These are phyloP conservation scores for Aspergillus kassunensis DNA, from an alignment of 495 filamentous ascomycete species.

Conservation along the genomic window DNA sequence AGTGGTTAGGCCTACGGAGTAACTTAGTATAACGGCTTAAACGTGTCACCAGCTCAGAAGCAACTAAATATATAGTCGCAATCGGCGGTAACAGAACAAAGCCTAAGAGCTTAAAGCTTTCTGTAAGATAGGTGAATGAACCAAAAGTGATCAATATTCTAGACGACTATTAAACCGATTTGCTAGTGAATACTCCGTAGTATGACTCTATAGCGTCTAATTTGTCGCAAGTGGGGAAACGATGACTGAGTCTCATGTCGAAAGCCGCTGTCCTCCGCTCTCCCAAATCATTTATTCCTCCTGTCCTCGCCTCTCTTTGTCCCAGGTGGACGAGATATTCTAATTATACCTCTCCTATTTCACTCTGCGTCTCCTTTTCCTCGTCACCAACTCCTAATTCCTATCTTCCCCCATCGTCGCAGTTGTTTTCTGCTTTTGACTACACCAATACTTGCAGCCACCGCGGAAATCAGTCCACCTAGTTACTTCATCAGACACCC, in stretches of 20 bases:
- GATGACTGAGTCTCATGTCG: neutral
- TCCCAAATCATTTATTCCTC: neutral
- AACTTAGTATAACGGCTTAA: no score
- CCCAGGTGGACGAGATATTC: conserved; percentile 6
- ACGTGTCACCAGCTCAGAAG: no score
- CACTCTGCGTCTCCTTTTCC: neutral
- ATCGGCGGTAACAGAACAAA: no score
- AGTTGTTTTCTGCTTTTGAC: neutral
- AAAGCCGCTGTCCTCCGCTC: neutral
- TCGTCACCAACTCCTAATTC: neutral
- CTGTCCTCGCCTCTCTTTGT: conserved; percentile 8
- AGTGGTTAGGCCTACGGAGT: no score
- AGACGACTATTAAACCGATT: no score
- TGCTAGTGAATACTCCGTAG: no score
- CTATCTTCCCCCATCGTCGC: neutral
- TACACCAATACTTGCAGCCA: conserved; percentile 2
- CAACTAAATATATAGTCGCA: neutral
- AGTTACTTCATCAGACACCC: conserved; percentile 3
- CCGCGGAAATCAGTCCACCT: conserved; percentile 11
- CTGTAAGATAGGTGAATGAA: no score
- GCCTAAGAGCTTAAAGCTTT: no score
- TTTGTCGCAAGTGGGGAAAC: conserved; percentile 1
- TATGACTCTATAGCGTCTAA: neutral
- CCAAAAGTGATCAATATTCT: no score
- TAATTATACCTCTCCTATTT: neutral